A percentile compares a stretch with the other conserved stretches of the same genome.
phyloP scores from a whole-genome alignment of 495 filamentous ascomycete genomes.

The Penicillium maclennaniae region DNA sequence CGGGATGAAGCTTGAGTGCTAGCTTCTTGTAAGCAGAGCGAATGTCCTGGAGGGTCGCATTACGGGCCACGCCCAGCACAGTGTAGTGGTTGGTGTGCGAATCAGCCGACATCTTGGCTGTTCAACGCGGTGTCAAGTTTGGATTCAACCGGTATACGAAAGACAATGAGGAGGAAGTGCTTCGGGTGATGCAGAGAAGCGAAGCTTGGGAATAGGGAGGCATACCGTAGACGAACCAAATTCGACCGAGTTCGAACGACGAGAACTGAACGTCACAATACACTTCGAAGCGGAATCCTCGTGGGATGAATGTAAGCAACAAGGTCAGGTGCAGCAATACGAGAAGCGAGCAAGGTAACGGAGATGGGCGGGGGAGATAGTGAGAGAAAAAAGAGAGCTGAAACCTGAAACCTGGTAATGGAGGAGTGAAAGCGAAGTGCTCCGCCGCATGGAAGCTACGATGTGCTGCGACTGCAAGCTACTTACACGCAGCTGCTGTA shows the following conservation, averaged over 20 bases:
- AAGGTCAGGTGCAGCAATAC: neutral
- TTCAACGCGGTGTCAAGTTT: neutral
- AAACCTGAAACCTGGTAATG: neutral
- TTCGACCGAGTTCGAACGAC: neutral
- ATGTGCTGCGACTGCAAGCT: neutral
- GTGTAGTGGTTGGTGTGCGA: conserved; percentile 30
- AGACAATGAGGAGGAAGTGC: neutral
- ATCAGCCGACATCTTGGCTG: conserved; percentile 5
- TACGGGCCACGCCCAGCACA: conserved; percentile 30
- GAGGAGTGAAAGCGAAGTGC: neutral
- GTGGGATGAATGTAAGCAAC: neutral
- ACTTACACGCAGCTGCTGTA: too few relatives aligned
- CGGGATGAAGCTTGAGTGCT: conserved; percentile 58
- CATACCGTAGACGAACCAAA: neutral
- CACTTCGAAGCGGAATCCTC: neutral
- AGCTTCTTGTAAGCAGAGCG: conserved; percentile 42
- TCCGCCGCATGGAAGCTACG: neutral
- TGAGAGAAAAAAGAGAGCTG: neutral
- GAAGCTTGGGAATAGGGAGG: neutral
- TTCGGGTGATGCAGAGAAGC: neutral
- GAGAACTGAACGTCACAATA: neutral
- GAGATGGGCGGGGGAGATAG: neutral
- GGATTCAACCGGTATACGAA: neutral
- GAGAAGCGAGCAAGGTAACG: neutral
- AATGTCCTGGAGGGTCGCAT: conserved; percentile 39